phyloP scores from a whole-genome alignment of 2,329 filamentous ascomycete genomes.

The Diaporthe velutina region DNA sequence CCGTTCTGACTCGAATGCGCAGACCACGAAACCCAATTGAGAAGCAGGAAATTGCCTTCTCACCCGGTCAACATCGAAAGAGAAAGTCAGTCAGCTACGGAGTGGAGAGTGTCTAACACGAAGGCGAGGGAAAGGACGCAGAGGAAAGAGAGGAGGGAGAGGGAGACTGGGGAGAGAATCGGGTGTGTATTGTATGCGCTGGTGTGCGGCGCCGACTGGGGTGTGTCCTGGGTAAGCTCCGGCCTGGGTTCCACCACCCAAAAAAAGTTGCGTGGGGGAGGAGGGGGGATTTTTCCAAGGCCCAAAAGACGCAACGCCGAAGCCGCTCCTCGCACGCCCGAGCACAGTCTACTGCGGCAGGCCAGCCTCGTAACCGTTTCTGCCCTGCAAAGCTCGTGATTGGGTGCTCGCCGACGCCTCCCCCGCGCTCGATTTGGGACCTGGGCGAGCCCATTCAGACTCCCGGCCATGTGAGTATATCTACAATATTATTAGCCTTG shows the following conservation, averaged over 20 bases:
- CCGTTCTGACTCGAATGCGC: conserved; percentile 38
- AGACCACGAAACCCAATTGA: conserved; percentile 31
- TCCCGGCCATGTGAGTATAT: conserved; percentile 14
- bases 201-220: conserved; percentile 13
- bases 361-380: conserved; percentile 25
- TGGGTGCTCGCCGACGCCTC: conserved; percentile 16
- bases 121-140: not conserved
- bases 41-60: conserved; percentile 18
- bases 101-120: conserved; percentile 37
- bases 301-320: conserved; percentile 7
- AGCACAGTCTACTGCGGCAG: not conserved
- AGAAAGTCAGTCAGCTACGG: conserved; percentile 15
- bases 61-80: conserved; percentile 26
- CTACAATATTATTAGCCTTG: conserved; percentile 4
- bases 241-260: conserved; percentile 22
- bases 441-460: not conserved
- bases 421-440: not conserved
- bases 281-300: conserved; percentile 11
- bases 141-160: not conserved
- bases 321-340: conserved; percentile 22
- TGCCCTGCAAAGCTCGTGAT: not conserved
- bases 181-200: conserved; percentile 12
- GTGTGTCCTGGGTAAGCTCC: conserved; percentile 15
- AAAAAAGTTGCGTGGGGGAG: conserved; percentile 28
- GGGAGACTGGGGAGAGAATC: conserved; percentile 11